phyloP scores from a whole-genome alignment of 179 eudicot genomes.

The Kewa caespitosa region DNA sequence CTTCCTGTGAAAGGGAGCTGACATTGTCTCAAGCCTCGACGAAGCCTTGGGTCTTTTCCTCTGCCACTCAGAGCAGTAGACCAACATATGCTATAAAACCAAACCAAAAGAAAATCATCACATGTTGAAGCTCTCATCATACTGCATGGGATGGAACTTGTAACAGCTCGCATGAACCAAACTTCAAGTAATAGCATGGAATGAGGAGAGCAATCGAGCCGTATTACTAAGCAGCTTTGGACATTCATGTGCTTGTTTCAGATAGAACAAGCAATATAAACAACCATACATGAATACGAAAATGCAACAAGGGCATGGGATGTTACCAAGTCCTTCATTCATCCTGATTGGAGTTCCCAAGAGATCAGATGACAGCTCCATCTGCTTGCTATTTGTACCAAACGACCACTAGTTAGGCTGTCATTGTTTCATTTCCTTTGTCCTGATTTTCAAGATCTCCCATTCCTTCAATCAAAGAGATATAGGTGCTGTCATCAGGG shows the following conservation, averaged over 20 bases:
- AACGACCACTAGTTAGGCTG: not conserved
- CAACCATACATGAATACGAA: not conserved
- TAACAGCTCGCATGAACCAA: not conserved
- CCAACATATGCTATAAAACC: too few species aligned
- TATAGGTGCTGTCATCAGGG: conserved; percentile 65
- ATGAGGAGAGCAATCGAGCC: not conserved
- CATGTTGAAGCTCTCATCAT: not conserved
- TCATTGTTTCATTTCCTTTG: not conserved
- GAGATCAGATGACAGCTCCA: not conserved
- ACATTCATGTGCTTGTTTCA: not conserved
- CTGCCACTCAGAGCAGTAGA: too few species aligned
- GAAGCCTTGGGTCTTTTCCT: not conserved
- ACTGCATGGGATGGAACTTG: not conserved
- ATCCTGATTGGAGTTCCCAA: not conserved
- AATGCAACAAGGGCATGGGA: not conserved
- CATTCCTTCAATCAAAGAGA: conserved; percentile 57
- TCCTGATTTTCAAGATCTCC: conserved; percentile 30
- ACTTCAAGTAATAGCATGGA: not conserved
- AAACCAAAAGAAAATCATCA: not conserved
- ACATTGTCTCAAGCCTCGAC: not conserved
- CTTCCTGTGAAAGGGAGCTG: not conserved
- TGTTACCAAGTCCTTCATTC: not conserved
- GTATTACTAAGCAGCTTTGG: not conserved
- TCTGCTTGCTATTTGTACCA: not conserved
- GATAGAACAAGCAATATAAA: not conserved